phyloP scores from a whole-genome alignment of 2,329 filamentous ascomycete species.

The Emergomyces orientalis region DNA sequence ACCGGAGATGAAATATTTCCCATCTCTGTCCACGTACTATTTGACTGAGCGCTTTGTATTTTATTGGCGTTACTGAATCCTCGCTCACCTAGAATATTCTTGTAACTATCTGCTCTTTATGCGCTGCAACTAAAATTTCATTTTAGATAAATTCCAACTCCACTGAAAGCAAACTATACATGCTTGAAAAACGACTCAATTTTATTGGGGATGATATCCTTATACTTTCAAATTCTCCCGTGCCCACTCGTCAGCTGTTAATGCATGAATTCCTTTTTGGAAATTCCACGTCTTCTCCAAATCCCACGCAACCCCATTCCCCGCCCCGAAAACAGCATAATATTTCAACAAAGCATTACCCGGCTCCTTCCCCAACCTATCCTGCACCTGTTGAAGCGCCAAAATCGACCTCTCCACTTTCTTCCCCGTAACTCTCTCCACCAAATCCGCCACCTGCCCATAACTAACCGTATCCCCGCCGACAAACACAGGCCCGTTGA shows the following conservation, averaged over 20 bases:
- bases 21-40: neutral
- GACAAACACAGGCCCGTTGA: constrained; percentile 45
- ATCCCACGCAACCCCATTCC: constrained; percentile 52
- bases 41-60: neutral
- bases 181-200: neutral
- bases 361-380: constrained; percentile 41
- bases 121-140: neutral
- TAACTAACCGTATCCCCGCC: constrained; percentile 57
- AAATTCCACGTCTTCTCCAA: constrained; percentile 46
- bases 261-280: constrained; percentile 35
- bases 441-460: constrained; percentile 42
- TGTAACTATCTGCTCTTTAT: neutral
- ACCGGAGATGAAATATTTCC: neutral
- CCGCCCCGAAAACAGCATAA: constrained; percentile 51
- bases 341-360: constrained; percentile 50
- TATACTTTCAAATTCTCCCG: neutral
- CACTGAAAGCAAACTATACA: neutral
- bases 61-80: neutral
- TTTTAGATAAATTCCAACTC: neutral
- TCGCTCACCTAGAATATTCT: neutral
- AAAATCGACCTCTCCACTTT: constrained; percentile 44
- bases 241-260: constrained; percentile 19
- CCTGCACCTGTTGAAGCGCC: constrained; percentile 37
- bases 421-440: constrained; percentile 39
- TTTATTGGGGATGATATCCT: neutral